Evolutionary conservation across 1,139 yeast genomes (phyloP).

Genomic region (Hyphopichia wangnamkhiaoensis): DNA sequence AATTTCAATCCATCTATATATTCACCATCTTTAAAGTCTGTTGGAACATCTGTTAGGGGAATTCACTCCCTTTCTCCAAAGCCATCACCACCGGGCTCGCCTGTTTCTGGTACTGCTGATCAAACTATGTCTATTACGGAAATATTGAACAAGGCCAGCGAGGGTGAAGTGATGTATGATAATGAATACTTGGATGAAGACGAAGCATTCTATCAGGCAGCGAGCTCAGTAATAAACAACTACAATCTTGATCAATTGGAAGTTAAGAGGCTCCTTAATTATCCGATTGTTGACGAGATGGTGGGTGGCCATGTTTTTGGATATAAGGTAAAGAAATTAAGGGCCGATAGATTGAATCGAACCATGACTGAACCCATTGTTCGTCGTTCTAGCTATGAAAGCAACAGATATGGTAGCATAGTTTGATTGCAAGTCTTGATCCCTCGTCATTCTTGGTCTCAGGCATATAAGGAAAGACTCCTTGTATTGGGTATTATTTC

Average conservation of each 20-base stretch:
- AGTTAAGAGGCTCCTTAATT: slow-evolving; percentile 37
- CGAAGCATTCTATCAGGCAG: slow-evolving; percentile 35
- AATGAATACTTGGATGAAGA: slow-evolving; percentile 44
- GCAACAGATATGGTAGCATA: slow-evolving; percentile 26
- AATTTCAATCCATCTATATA: slow-evolving; percentile 13
- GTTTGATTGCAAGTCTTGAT: no score
- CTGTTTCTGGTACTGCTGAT: slow-evolving; percentile 13
- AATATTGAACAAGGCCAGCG: slow-evolving; percentile 20
- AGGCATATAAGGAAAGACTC: no score
- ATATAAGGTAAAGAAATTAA: slow-evolving; percentile 41
- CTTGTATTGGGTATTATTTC: no score
- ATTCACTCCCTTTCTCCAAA: slow-evolving; percentile 32
- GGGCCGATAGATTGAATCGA: slow-evolving; percentile 21
- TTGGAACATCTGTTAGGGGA: slow-evolving; percentile 36
- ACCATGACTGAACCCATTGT: slow-evolving; percentile 3
- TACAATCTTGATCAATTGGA: slow-evolving; percentile 40
- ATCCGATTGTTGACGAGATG: slow-evolving; percentile 48
- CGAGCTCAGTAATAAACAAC: slow-evolving; percentile 38
- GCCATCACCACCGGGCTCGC: slow-evolving; percentile 26
- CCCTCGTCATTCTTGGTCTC: no score
- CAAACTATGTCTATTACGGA: slow-evolving; percentile 25
- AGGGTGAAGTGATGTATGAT: slow-evolving; percentile 29
- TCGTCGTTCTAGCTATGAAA: slow-evolving; percentile 10
- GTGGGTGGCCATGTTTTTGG: slow-evolving; percentile 46
- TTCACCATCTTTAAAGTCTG: slow-evolving; percentile 34